Conservation (phyloP, 2,329 filamentous ascomycete species). For the Domatiomyces globalis region DNA sequence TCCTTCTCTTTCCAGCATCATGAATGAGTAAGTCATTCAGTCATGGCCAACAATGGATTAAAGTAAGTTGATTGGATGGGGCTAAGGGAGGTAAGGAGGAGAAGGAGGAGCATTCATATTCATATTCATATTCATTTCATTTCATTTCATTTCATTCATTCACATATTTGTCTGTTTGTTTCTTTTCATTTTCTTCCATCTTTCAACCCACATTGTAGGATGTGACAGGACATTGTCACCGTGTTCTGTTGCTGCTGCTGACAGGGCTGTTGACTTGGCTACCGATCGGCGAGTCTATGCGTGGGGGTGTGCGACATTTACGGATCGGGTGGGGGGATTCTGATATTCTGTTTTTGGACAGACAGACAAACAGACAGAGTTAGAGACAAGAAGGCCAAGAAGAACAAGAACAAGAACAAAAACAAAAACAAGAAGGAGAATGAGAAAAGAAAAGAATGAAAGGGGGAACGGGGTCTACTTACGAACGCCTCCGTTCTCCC, state of each 20-base stretch:
- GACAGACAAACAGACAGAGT: neutral
- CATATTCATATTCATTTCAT: too few relatives aligned
- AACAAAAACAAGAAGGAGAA: constrained; percentile 1
- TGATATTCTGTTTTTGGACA: constrained; percentile 9
- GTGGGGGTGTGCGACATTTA: constrained; percentile 18
- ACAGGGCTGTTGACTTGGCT: neutral
- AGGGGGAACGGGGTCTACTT: constrained; percentile 28
- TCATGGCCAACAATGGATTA: too few relatives aligned
- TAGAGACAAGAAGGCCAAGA: constrained; percentile 1
- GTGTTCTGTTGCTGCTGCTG: neutral
- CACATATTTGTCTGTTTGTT: too few relatives aligned
- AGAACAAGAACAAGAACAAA: too few relatives aligned
- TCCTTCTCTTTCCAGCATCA: neutral
- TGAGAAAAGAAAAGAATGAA: constrained; percentile 4
- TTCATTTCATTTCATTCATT: too few relatives aligned
- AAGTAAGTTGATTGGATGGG: too few relatives aligned
- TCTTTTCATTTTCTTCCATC: neutral
- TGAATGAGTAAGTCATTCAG: too few relatives aligned
- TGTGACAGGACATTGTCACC: neutral
- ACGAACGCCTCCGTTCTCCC: constrained; percentile 71
- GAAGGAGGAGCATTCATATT: too few relatives aligned
- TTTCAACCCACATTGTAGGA: neutral
- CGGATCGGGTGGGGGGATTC: constrained; percentile 13
- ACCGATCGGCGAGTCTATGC: constrained; percentile 19
- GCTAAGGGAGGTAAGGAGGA: too few relatives aligned